Base-by-base conservation (phyloP, 305 asterid species). In the Andrographis paniculata region DNA sequence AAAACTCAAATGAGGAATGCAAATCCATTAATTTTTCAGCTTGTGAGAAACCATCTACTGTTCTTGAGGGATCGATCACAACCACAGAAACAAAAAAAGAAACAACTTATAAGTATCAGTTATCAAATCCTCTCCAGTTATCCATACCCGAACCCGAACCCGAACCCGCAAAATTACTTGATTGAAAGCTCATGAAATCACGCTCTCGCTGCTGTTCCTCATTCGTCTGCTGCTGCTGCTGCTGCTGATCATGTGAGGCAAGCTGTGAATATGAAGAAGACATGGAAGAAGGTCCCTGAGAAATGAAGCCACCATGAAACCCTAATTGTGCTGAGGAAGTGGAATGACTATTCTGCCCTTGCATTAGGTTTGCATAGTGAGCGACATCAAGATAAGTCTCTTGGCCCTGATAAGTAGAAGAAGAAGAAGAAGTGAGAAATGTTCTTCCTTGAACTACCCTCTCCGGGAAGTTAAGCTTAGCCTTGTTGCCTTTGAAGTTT, bases 381-480 rank as follows among this genome's bases (percentile, higher is more conserved):
- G 53, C 46, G 41, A 60, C 54, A 50, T 69, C 45, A 30, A 63
- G 63, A 50, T 50, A 62, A n/a, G 20, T 55, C 10, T 47, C 60
- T 56, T 64, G 70, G 9, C 5, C 0, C 37, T 48, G 55, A 20
- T 27, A 47, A 40, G 47, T 42, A 1, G 8, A 17, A 56, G 31
- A 13, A 21, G 61, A 43, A 24, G 61, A 33, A 2, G 52, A 13
- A 20, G 56, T 13, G 0, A 67, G 60, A 19, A 67, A 62, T 9
- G 69, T 55, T 36, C 48, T 66, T 14, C 75, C 80, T 53, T 71
- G 88, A 41, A 87, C n/a, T n/a, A n/a, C 96, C 52, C 84, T 66
- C 49, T 87, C 94, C 0, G 96, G 96, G 48, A 87, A 87, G 60
- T 87, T 87, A 54, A 83, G 93, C 51, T 83, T 87, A 1, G 96